phyloP scores from a whole-genome alignment of 768 basidiomycete genomes.

The Rhodotorula babjevae region DNA sequence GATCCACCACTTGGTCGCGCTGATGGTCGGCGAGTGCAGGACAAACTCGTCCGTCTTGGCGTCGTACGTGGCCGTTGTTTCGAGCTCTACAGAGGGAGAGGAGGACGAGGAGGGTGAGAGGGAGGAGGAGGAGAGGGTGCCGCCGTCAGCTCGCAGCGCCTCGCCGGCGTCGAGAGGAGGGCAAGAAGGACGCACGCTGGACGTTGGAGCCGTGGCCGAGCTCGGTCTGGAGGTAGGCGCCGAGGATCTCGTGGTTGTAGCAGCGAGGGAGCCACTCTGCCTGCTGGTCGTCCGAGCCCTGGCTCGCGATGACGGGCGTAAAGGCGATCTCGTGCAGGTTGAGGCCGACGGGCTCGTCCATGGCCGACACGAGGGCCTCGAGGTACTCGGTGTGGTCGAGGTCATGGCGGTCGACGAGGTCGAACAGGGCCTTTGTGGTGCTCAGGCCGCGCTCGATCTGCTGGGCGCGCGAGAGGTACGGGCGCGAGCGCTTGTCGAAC shows the following conservation, averaged over 20 bases:
- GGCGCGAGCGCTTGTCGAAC: constrained; percentile 22
- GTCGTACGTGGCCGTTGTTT: constrained; percentile 52
- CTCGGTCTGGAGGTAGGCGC: constrained; percentile 57
- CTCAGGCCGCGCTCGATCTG: constrained; percentile 57
- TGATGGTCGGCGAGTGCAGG: constrained; percentile 50
- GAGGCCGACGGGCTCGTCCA: constrained; percentile 59
- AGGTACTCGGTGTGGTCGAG: constrained; percentile 36
- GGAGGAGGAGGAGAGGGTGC: too few species aligned
- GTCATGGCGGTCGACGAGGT: constrained; percentile 56
- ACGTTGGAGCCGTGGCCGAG: constrained; percentile 47
- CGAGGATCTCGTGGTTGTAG: constrained; percentile 59
- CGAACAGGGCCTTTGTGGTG: constrained; percentile 58
- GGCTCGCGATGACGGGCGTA: constrained; percentile 62
- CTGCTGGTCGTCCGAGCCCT: constrained; percentile 58
- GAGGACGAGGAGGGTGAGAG: too few species aligned
- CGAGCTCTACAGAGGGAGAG: constrained; percentile 46
- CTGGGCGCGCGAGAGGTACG: constrained; percentile 53
- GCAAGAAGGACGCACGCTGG: constrained; percentile 11
- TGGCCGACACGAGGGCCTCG: constrained; percentile 51
- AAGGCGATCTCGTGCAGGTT: constrained; percentile 54
- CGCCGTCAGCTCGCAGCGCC: too few species aligned
- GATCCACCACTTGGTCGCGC: constrained; percentile 50
- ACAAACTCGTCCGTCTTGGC: constrained; percentile 48
- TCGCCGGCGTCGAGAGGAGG: too few species aligned
- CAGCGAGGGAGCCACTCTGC: constrained; percentile 51